These are phyloP conservation scores for Russula griseocarnosa DNA, from an alignment of 768 basidiomycete species.

Conservation along the genomic window DNA sequence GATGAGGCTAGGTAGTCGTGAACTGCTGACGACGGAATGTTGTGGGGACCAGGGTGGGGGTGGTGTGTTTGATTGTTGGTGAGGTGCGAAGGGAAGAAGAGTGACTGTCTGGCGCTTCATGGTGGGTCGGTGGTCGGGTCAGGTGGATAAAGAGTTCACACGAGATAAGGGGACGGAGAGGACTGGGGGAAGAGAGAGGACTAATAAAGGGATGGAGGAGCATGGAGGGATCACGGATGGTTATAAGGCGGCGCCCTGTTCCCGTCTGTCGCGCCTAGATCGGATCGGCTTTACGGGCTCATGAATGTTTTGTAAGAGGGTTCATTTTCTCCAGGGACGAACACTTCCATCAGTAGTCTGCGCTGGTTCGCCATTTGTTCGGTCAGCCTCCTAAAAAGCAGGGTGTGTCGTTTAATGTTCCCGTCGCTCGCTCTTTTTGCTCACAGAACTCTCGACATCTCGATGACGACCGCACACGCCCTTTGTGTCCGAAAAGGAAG, in stretches of 20 bases:
- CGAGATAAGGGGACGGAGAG: not conserved
- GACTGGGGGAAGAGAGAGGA: not conserved
- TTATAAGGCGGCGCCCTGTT: slow-evolving; percentile 9
- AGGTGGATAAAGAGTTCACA: slow-evolving; percentile 1
- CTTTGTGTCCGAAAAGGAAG: not conserved
- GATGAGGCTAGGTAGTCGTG: slow-evolving; percentile 14
- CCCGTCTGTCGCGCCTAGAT: slow-evolving; percentile 1
- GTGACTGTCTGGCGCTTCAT: slow-evolving; percentile 21
- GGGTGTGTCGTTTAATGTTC: not conserved
- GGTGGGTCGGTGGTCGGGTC: not conserved
- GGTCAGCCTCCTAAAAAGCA: not conserved
- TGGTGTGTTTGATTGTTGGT: slow-evolving; percentile 1
- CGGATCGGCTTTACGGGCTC: not conserved
- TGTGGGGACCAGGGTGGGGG: not conserved
- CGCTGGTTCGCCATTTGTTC: not conserved
- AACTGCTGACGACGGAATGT: not conserved
- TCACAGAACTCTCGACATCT: not conserved
- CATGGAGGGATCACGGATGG: not conserved
- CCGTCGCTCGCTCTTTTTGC: too few species aligned
- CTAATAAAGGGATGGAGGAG: not conserved
- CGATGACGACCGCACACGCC: not conserved
- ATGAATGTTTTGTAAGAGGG: too few species aligned
- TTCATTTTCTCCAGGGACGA: slow-evolving; percentile 4
- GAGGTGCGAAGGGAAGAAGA: slow-evolving; percentile 24
- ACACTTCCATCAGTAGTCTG: not conserved